Evolutionary conservation across 768 basidiomycete genomes (phyloP).

Genomic region (Kwoniella botswanensis): DNA sequence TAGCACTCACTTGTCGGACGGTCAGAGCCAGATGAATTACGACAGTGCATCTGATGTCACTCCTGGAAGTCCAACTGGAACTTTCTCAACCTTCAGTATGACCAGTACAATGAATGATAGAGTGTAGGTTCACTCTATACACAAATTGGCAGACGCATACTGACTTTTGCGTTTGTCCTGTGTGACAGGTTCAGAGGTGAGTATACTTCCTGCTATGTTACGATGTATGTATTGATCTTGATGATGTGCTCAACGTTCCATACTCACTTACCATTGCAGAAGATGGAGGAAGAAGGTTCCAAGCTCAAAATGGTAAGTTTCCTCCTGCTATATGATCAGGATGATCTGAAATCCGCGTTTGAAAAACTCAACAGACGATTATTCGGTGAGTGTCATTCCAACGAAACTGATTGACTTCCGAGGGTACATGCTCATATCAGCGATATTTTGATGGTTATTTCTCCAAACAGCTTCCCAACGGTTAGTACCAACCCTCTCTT

Average conservation of each 20-base stretch:
- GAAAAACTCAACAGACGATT: conserved; percentile 9
- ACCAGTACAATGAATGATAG: conserved; percentile 17
- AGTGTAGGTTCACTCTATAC: conserved; percentile 10
- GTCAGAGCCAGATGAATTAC: background rate
- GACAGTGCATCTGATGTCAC: background rate
- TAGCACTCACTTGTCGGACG: background rate
- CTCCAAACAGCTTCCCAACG: conserved; percentile 10
- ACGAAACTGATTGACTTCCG: background rate
- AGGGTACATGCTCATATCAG: background rate
- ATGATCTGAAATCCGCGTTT: too few relatives aligned
- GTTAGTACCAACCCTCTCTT: background rate
- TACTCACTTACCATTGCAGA: background rate
- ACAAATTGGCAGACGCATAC: background rate
- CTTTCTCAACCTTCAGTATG: conserved; percentile 19
- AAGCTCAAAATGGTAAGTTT: conserved; percentile 23
- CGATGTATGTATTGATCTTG: too few relatives aligned
- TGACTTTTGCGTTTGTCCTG: background rate
- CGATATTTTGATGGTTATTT: background rate
- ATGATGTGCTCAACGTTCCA: background rate
- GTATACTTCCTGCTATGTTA: background rate
- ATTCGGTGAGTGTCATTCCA: conserved; percentile 11
- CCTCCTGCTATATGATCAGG: background rate
- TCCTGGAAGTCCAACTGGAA: conserved; percentile 14
- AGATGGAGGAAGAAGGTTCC: conserved; percentile 21
- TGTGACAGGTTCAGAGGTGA: conserved; percentile 15